Conservation (phyloP, 2,329 filamentous ascomycete species). For the Paecilomyces sp. region DNA sequence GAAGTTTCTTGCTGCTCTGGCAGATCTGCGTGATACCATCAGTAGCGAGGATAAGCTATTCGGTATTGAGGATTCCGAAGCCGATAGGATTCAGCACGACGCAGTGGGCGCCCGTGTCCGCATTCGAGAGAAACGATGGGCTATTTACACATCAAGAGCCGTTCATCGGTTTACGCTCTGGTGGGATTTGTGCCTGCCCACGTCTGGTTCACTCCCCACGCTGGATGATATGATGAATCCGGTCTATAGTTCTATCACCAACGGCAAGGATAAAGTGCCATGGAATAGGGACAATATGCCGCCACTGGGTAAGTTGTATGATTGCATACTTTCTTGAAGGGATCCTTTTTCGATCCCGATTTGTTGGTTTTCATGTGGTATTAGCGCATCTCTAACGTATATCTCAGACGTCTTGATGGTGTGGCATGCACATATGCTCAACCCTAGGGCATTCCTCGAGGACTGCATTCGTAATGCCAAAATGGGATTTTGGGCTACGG, state of each 20-base stretch:
- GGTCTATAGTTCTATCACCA: conserved; percentile 26
- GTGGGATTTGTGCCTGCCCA: conserved; percentile 44
- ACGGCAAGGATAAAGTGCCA: conserved; percentile 13
- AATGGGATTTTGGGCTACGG: conserved; percentile 52
- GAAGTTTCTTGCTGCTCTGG: conserved; percentile 62
- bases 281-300: conserved; percentile 45
- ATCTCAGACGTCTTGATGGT: conserved; percentile 65
- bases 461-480: conserved; percentile 58
- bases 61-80: conserved; percentile 49
- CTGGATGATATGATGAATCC: conserved; percentile 11
- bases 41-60: conserved; percentile 62
- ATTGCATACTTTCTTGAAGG: not conserved
- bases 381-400: conserved; percentile 1
- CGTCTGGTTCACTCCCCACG: conserved; percentile 7
- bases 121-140: conserved; percentile 67
- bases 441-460: conserved; percentile 66
- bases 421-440: conserved; percentile 73
- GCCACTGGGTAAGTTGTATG: conserved; percentile 48
- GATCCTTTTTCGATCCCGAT: not conserved
- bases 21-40: conserved; percentile 59
- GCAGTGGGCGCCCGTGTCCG: conserved; percentile 42
- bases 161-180: conserved; percentile 62
- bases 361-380: too few species aligned
- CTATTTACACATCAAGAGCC: conserved; percentile 60
- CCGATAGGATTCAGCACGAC: conserved; percentile 27